Percentiles rank a stretch among this genome's conserved stretches.
phyloP scores from a whole-genome alignment of 2,329 filamentous ascomycete species.

The Venturia asperata region DNA sequence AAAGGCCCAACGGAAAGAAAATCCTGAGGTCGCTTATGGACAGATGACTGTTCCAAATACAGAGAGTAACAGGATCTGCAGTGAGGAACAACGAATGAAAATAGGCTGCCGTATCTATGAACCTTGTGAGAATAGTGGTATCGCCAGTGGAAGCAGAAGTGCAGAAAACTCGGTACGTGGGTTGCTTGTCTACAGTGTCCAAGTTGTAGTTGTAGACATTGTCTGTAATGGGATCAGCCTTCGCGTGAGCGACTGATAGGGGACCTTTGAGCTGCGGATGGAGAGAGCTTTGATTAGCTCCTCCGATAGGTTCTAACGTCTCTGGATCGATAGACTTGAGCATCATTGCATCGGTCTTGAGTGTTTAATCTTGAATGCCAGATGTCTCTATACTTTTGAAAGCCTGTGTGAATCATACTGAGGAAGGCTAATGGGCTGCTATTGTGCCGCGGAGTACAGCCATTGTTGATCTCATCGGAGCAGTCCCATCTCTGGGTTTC shows the following conservation, averaged over 20 bases:
- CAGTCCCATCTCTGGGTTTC: too few relatives aligned
- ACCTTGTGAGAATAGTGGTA: slow-evolving; percentile 64
- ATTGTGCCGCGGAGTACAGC: background rate
- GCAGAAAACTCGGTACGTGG: slow-evolving; percentile 63
- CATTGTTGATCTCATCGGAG: background rate
- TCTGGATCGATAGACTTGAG: slow-evolving; percentile 59
- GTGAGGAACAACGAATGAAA: slow-evolving; percentile 79
- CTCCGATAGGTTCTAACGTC: slow-evolving; percentile 64
- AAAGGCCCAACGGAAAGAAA: slow-evolving; percentile 56
- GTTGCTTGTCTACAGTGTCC: slow-evolving; percentile 44
- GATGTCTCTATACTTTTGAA: background rate
- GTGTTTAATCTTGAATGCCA: slow-evolving; percentile 45
- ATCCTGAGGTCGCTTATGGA: slow-evolving; percentile 50
- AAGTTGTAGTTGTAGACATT: slow-evolving; percentile 80
- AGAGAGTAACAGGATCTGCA: slow-evolving; percentile 62
- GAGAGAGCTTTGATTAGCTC: slow-evolving; percentile 53
- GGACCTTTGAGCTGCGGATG: slow-evolving; percentile 63
- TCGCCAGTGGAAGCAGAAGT: slow-evolving; percentile 55
- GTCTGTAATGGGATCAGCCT: slow-evolving; percentile 63
- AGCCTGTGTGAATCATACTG: too few relatives aligned
- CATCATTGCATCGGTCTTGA: slow-evolving; percentile 50
- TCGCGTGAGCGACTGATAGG: slow-evolving; percentile 63
- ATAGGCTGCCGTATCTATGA: slow-evolving; percentile 57
- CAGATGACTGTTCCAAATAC: slow-evolving; percentile 61
- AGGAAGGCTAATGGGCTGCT: background rate